Conservation (phyloP, 495 filamentous ascomycete species). For the Parathielavia hyrcaniae region DNA sequence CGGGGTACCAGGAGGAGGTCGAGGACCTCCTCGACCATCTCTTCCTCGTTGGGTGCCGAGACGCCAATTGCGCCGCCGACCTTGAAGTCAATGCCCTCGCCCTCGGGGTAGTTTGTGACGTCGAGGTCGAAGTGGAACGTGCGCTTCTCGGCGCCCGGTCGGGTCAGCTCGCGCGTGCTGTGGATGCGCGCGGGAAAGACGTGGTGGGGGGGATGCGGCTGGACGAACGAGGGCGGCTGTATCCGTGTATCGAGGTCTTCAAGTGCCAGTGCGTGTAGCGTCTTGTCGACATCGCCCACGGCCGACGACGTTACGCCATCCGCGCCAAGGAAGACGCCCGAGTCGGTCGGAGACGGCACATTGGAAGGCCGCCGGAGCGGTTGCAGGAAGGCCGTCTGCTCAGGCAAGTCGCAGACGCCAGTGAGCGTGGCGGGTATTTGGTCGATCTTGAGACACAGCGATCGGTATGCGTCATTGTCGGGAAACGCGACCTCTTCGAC, state of each 20-base stretch:
- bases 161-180: conserved; percentile 78
- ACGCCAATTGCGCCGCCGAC: conserved; percentile 95
- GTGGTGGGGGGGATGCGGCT: conserved; percentile 89
- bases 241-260: conserved; percentile 43
- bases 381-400: conserved; percentile 63
- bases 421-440: conserved; percentile 67
- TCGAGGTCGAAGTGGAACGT: conserved; percentile 97
- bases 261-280: conserved; percentile 30
- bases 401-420: conserved; percentile 61
- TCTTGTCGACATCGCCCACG: conserved; percentile 21
- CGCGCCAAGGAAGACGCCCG: conserved; percentile 29
- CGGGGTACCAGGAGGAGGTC: conserved; percentile 70
- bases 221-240: conserved; percentile 81
- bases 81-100: conserved; percentile 84
- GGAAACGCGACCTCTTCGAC: conserved; percentile 60
- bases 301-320: conserved; percentile 9
- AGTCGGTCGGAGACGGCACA: conserved; percentile 37
- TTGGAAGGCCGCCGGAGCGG: conserved; percentile 37
- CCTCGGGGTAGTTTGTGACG: conserved; percentile 88
- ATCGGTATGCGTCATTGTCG: conserved; percentile 77
- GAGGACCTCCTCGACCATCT: conserved; percentile 75
- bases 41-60: conserved; percentile 73
- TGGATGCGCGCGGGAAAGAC: conserved; percentile 82
- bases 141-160: conserved; percentile 86
- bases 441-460: conserved; percentile 67